Conservation (phyloP, 768 basidiomycete genomes). For the Aureoboletus auriporus region DNA sequence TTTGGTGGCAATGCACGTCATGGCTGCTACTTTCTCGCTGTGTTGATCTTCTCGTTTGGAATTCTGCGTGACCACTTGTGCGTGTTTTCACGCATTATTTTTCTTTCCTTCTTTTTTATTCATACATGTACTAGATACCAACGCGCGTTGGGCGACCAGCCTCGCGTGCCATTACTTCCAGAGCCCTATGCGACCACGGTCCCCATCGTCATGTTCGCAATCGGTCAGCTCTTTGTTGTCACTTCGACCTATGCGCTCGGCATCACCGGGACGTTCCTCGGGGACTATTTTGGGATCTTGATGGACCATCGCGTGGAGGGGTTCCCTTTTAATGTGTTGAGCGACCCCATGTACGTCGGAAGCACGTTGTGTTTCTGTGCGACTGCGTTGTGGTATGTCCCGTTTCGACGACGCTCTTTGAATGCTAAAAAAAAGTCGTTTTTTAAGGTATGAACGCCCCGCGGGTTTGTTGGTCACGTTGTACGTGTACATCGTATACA, state of each 20-base stretch:
- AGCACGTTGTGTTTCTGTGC: constrained; percentile 88
- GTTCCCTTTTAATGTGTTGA: constrained; percentile 93
- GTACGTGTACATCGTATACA: constrained; percentile 82
- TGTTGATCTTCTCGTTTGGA: constrained; percentile 82
- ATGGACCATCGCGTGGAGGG: constrained; percentile 90
- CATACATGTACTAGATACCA: constrained; percentile 52
- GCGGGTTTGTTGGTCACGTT: constrained; percentile 76
- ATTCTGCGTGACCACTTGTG: constrained; percentile 83
- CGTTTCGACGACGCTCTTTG: neutral
- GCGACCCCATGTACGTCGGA: constrained; percentile 97
- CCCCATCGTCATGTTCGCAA: constrained; percentile 54
- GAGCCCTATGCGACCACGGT: constrained; percentile 58
- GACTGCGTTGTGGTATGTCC: constrained; percentile 76
- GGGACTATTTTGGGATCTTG: constrained; percentile 79
- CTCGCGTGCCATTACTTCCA: constrained; percentile 60
- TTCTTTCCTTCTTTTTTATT: neutral
- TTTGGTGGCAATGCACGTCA: constrained; percentile 68
- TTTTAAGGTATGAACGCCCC: constrained; percentile 74
- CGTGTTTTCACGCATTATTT: constrained; percentile 28
- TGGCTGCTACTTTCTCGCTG: constrained; percentile 86
- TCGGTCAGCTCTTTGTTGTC: constrained; percentile 83
- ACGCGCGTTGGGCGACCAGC: constrained; percentile 72
- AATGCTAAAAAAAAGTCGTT: neutral
- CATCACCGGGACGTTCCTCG: constrained; percentile 89
- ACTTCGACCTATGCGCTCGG: constrained; percentile 89